Evolutionary conservation across 768 basidiomycete genomes (phyloP).

Genomic region (Lentinula boryana): DNA sequence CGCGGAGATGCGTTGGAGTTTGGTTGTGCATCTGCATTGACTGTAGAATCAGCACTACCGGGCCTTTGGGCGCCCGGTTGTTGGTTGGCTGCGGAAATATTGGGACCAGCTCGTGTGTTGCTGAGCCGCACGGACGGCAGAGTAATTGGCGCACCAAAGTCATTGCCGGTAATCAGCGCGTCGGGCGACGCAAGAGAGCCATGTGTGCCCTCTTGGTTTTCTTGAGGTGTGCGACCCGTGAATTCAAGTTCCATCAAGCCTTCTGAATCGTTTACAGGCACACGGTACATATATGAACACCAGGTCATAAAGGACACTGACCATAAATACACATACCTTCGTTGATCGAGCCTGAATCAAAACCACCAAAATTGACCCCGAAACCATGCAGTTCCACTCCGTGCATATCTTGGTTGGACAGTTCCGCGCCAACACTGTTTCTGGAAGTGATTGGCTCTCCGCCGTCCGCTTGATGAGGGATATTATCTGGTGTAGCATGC

Average conservation of each 20-base stretch:
- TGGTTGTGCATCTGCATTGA: not conserved
- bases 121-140: not conserved
- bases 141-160: not conserved
- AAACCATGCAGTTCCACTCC: not conserved
- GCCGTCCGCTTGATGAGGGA: not conserved
- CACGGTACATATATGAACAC: not conserved
- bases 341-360: not conserved
- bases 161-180: not conserved
- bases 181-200: not conserved
- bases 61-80: not conserved
- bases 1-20: not conserved
- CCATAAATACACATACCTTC: not conserved
- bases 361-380: not conserved
- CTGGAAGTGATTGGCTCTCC: not conserved
- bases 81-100: not conserved
- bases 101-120: not conserved
- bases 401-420: not conserved
- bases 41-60: not conserved
- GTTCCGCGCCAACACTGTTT: not conserved
- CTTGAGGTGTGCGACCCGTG: no score
- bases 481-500: not conserved
- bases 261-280: not conserved
- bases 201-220: not conserved
- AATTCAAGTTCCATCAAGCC: no score
- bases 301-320: not conserved